These are phyloP conservation scores for Tulasnella sp. DNA, from an alignment of 768 basidiomycete genomes.

Conservation along the genomic window DNA sequence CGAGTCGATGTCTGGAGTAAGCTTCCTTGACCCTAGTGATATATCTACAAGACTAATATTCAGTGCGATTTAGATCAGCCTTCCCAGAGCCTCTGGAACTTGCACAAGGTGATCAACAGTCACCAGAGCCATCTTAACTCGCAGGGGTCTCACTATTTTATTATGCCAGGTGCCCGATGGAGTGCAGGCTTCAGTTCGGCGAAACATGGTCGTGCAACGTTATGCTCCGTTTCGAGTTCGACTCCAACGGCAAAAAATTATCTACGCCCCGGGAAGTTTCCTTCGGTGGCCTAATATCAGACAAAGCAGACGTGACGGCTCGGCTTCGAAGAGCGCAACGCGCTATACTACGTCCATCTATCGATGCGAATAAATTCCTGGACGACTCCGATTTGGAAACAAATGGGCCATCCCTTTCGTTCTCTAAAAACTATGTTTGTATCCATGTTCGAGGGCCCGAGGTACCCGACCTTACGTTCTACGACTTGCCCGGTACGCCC, in stretches of 20 bases:
- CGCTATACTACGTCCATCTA: conserved; percentile 28
- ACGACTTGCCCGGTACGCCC: conserved; percentile 33
- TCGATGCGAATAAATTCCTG: conserved; percentile 10
- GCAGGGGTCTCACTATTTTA: background rate
- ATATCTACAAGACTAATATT: too few species aligned
- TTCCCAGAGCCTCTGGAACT: conserved; percentile 66
- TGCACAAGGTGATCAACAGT: conserved; percentile 55
- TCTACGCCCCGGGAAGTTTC: conserved; percentile 26
- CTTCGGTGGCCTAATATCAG: conserved; percentile 19
- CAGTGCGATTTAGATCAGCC: conserved; percentile 43
- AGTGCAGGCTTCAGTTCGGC: conserved; percentile 35
- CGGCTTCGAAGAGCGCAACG: conserved; percentile 30
- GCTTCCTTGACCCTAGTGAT: background rate
- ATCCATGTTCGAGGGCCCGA: conserved; percentile 47
- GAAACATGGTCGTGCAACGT: conserved; percentile 37
- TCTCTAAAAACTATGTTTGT: conserved; percentile 51
- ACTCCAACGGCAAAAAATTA: conserved; percentile 25
- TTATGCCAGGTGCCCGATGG: conserved; percentile 38
- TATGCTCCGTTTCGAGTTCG: conserved; percentile 36
- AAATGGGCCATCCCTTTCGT: conserved; percentile 31
- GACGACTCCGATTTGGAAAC: conserved; percentile 13
- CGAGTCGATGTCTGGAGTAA: conserved; percentile 56
- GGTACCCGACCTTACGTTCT: conserved; percentile 34
- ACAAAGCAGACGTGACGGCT: conserved; percentile 28
- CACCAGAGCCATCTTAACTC: background rate